Base-by-base conservation (phyloP, 495 filamentous ascomycete genomes). In the Tuber melanosporum region DNA sequence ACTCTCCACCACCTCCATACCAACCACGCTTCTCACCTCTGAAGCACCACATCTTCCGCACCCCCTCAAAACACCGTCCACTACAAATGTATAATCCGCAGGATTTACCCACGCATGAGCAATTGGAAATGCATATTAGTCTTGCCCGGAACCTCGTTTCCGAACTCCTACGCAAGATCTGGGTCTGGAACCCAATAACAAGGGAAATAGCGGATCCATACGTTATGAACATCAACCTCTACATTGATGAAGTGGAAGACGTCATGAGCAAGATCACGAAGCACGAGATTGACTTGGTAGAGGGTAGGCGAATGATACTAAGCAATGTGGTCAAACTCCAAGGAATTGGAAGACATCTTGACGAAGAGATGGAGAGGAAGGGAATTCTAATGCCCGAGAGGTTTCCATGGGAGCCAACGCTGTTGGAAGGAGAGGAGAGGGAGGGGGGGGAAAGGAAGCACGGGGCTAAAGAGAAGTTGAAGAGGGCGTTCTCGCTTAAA, bases 191-290 rank as follows among this genome's bases (percentile, higher is more conserved):
- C 26, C 57, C 57, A 66, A 26, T 66, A 6, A 66, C 57, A 17
- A 66, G 57, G 14, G 57, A 66, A 14, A 66, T 66, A 15, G 57
- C 57, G 1, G 57, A 66, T 66, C 57, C 57, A 66, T 66, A 36
- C 26, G 57, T 66, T 66, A 66, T 66, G 57, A 66, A 66, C 32
- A 66, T 66, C 15, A 66, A 66, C 57, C 57, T 66, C 57, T 66
- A 66, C 26, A 66, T 66, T 19, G 5, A 66, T 15, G 12, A 66
- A 0, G 57, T 14, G 1, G 57, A 66, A 66, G 57, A 15, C 3
- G 26, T 36, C 3, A 36, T 66, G 57, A 36, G 14, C 3, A 66
- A 66, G 26, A 66, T 66, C 26, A 66, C 26, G 14, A 32, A 6
- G 14, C 12, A 66, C 36, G 57, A 66, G 32, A 66, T 66, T 36